A percentile compares a stretch with the other conserved stretches of the same genome.
phyloP scores from a whole-genome alignment of 305 asterid genomes.

The Withania somnifera region DNA sequence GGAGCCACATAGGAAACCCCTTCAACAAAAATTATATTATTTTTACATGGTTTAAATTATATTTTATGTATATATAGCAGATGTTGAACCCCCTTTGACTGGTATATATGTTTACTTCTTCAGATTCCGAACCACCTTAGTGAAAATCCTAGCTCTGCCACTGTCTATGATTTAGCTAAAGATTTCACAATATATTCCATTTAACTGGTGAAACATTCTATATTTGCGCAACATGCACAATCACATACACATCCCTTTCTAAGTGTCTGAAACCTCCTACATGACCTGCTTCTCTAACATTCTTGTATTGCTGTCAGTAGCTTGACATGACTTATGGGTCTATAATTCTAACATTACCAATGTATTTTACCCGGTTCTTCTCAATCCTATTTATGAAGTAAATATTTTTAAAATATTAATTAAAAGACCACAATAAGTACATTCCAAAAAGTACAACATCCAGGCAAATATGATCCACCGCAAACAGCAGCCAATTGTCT shows the following conservation, averaged over 20 bases:
- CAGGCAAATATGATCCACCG: background rate
- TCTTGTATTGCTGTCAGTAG: background rate
- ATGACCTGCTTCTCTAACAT: background rate
- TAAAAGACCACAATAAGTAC: background rate
- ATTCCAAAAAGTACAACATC: background rate
- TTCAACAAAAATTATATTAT: too few relatives aligned
- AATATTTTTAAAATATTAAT: background rate
- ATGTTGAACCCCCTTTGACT: too few relatives aligned
- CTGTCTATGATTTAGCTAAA: background rate
- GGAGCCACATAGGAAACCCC: too few relatives aligned
- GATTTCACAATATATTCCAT: background rate
- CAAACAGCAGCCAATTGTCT: background rate
- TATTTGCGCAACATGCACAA: background rate
- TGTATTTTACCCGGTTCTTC: background rate
- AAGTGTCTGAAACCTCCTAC: background rate
- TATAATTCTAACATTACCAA: background rate
- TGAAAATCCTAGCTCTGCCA: too few relatives aligned
- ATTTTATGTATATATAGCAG: too few relatives aligned
- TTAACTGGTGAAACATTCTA: background rate
- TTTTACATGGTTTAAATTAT: too few relatives aligned
- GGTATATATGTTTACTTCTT: too few relatives aligned
- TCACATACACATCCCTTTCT: background rate
- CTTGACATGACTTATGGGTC: background rate
- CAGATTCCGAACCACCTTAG: too few relatives aligned
- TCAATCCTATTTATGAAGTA: background rate